Conservation (phyloP, 768 basidiomycete genomes). For the Suillus tomentosus region DNA sequence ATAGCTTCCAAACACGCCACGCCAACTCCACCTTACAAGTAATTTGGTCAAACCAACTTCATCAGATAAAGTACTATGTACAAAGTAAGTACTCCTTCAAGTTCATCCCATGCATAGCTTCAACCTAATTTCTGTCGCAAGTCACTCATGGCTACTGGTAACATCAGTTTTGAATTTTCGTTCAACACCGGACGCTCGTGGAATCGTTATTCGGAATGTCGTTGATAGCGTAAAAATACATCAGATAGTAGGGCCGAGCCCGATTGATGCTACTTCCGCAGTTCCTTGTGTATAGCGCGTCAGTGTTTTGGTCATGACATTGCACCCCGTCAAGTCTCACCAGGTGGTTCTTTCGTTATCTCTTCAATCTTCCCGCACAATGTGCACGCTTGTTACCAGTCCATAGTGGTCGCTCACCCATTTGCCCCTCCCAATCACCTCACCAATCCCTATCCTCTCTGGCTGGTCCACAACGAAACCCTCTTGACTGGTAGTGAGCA, state of each 20-base stretch:
- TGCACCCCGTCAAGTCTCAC: constrained; percentile 1
- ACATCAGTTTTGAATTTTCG: neutral
- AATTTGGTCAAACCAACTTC: no score
- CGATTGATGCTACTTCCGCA: constrained; percentile 4
- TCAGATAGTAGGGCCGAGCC: neutral
- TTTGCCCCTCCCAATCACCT: constrained; percentile 42
- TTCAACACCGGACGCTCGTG: neutral
- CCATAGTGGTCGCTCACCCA: constrained; percentile 77
- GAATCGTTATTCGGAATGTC: neutral
- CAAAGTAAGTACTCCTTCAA: constrained; percentile 11
- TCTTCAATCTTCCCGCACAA: constrained; percentile 25
- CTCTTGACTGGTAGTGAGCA: constrained; percentile 55
- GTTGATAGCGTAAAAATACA: constrained; percentile 15
- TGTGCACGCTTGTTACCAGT: constrained; percentile 43
- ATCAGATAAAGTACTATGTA: neutral
- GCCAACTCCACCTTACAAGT: neutral
- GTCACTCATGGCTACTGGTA: neutral
- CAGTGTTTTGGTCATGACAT: constrained; percentile 6
- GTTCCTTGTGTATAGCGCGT: neutral
- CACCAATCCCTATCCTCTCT: constrained; percentile 55
- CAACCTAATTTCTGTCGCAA: neutral
- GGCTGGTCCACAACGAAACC: constrained; percentile 57
- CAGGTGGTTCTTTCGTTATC: neutral
- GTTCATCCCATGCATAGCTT: neutral
- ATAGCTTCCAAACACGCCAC: constrained; percentile 13